These are phyloP conservation scores for Conringia planisiliqua DNA, from an alignment of 345 rosid species.

Conservation along the genomic window DNA sequence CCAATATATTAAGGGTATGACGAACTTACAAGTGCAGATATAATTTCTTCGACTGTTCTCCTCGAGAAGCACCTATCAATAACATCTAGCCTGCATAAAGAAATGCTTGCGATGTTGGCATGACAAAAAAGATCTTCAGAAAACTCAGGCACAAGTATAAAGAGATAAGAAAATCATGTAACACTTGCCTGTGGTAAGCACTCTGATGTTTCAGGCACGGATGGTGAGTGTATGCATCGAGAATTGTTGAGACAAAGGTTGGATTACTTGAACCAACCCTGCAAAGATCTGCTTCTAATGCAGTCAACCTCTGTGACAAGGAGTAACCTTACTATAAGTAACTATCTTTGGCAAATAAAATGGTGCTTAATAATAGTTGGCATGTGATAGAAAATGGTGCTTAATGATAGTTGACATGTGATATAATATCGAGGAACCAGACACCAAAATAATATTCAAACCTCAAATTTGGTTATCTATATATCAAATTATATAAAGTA, in stretches of 20 bases:
- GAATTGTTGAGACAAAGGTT: conserved; percentile 43
- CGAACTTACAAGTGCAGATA: conserved; percentile 70
- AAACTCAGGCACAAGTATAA: background rate
- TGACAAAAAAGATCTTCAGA: background rate
- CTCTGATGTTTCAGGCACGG: conserved; percentile 58
- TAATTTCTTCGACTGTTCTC: conserved; percentile 65
- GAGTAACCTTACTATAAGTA: background rate
- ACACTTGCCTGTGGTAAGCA: conserved; percentile 52
- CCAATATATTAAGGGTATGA: background rate
- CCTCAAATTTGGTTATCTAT: background rate
- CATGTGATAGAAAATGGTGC: too few relatives aligned
- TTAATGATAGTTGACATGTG: too few relatives aligned
- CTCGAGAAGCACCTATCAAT: conserved; percentile 62
- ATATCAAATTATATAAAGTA: background rate
- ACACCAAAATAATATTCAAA: background rate
- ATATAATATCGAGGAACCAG: background rate
- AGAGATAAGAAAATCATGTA: background rate
- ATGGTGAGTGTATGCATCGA: conserved; percentile 46
- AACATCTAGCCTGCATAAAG: conserved; percentile 41
- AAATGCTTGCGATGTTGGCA: background rate
- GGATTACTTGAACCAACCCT: conserved; percentile 46
- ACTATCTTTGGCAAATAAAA: background rate
- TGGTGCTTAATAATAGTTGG: background rate
- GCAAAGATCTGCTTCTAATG: conserved; percentile 52
- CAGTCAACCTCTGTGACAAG: conserved; percentile 46